These are phyloP conservation scores for Lactarius tabidus DNA, from an alignment of 768 basidiomycete species.

Conservation along the genomic window DNA sequence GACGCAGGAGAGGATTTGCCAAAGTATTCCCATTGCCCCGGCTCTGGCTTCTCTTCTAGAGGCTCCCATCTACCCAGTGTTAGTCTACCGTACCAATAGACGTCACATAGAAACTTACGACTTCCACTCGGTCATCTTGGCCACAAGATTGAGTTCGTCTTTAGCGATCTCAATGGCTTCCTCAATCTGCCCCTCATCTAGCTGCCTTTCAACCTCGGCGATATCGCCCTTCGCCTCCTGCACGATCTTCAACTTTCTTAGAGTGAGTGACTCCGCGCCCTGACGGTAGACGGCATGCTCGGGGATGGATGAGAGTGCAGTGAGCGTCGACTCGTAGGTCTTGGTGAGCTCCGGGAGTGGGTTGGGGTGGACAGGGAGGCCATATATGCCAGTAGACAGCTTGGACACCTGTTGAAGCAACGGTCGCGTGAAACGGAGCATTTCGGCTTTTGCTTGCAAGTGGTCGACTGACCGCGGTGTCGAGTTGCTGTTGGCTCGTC, in stretches of 20 bases:
- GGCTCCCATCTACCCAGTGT: slow-evolving; percentile 66
- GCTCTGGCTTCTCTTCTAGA: slow-evolving; percentile 72
- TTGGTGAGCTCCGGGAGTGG: slow-evolving; percentile 75
- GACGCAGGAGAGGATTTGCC: slow-evolving; percentile 48
- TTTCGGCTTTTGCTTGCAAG: slow-evolving; percentile 35
- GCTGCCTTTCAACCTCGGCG: slow-evolving; percentile 59
- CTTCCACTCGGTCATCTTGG: slow-evolving; percentile 93
- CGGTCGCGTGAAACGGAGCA: slow-evolving; percentile 77
- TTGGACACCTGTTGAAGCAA: slow-evolving; percentile 56
- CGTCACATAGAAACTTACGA: slow-evolving; percentile 56
- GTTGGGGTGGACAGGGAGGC: slow-evolving; percentile 77
- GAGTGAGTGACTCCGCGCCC: slow-evolving; percentile 80
- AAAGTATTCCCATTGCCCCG: slow-evolving; percentile 87
- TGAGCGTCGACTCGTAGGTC: slow-evolving; percentile 76
- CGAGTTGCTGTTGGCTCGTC: slow-evolving; percentile 5
- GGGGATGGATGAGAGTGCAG: slow-evolving; percentile 67
- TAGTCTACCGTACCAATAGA: not conserved
- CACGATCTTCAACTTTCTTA: slow-evolving; percentile 70
- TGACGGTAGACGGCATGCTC: slow-evolving; percentile 84
- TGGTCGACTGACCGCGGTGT: not conserved
- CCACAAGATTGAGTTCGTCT: slow-evolving; percentile 72
- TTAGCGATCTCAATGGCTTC: slow-evolving; percentile 76
- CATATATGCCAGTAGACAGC: slow-evolving; percentile 80
- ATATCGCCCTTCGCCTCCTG: slow-evolving; percentile 66
- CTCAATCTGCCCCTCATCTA: slow-evolving; percentile 87